A percentile compares a stretch with the other conserved stretches of the same genome.
Evolutionary conservation across 768 basidiomycete genomes (phyloP).

Genomic region (Amanita brunnescens): DNA sequence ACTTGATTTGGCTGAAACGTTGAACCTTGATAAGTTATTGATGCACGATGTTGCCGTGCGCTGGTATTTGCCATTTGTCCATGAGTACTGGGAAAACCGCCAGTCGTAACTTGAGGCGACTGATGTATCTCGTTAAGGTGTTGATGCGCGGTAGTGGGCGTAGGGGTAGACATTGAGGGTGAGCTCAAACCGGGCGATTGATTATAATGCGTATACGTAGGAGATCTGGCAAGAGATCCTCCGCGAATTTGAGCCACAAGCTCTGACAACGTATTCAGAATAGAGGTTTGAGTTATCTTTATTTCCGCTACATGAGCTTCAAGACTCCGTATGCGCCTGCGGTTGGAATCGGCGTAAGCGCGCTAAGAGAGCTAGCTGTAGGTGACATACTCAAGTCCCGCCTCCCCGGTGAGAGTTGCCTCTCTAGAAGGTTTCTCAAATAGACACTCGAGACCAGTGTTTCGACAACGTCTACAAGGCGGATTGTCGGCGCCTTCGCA

Average conservation of each 20-base stretch:
- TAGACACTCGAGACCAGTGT: constrained; percentile 83
- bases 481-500: constrained; percentile 96
- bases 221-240: constrained; percentile 47
- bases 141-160: constrained; percentile 35
- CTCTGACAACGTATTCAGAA: constrained; percentile 74
- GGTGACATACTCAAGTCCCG: constrained; percentile 71
- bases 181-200: constrained; percentile 64
- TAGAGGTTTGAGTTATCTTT: constrained; percentile 59
- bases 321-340: constrained; percentile 83
- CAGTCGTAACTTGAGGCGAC: constrained; percentile 26
- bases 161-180: constrained; percentile 43
- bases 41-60: constrained; percentile 14
- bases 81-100: constrained; percentile 22
- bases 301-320: constrained; percentile 84
- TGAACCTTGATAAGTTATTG: constrained; percentile 18
- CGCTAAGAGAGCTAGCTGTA: constrained; percentile 2
- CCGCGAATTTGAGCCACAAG: constrained; percentile 70
- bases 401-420: constrained; percentile 81
- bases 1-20: constrained; percentile 26
- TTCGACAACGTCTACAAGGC: constrained; percentile 89
- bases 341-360: constrained; percentile 13
- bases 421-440: constrained; percentile 92
- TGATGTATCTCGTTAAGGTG: constrained; percentile 32
- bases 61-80: constrained; percentile 9
- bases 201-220: constrained; percentile 49